Evolutionary conservation across 371 early-diverging fungal genomes (phyloP).

Genomic region (Saksenaea oblongispora): DNA sequence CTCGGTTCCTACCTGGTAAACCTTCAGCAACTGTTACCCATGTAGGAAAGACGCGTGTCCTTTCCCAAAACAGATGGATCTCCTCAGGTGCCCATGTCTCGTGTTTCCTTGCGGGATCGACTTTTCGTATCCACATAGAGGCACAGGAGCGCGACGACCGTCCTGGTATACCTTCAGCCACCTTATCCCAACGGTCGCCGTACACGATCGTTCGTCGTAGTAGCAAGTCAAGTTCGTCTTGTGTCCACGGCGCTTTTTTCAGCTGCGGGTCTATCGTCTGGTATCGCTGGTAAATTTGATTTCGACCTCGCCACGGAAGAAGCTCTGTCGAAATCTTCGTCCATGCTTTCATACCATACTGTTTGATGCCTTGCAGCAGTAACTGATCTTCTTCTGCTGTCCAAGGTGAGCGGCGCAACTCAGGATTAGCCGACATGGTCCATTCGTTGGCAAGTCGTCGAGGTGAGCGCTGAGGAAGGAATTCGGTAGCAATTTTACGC

Average conservation of each 20-base stretch:
- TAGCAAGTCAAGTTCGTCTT: slow-evolving; percentile 33
- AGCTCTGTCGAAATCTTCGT: slow-evolving; percentile 16
- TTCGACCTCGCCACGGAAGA: slow-evolving; percentile 25
- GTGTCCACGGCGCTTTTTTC: slow-evolving; percentile 24
- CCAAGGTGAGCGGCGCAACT: slow-evolving; percentile 15
- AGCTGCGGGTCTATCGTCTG: background rate
- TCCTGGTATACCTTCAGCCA: slow-evolving; percentile 43
- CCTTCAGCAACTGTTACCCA: slow-evolving; percentile 20
- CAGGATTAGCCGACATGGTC: background rate
- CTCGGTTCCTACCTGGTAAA: slow-evolving; percentile 26
- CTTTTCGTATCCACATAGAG: slow-evolving; percentile 21
- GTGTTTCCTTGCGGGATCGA: slow-evolving; percentile 25
- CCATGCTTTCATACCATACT: slow-evolving; percentile 27
- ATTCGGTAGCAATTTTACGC: slow-evolving; percentile 17
- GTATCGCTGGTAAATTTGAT: slow-evolving; percentile 23
- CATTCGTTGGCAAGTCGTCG: slow-evolving; percentile 30
- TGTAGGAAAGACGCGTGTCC: slow-evolving; percentile 3
- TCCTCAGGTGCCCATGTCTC: slow-evolving; percentile 27
- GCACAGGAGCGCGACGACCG: slow-evolving; percentile 26
- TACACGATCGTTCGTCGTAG: slow-evolving; percentile 37
- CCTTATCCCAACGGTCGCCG: slow-evolving; percentile 42
- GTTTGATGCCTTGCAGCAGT: slow-evolving; percentile 20
- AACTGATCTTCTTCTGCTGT: slow-evolving; percentile 36
- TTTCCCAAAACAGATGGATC: slow-evolving; percentile 33
- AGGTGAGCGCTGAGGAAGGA: slow-evolving; percentile 33